Conservation (phyloP, 768 basidiomycete genomes). For the Neoboletus magnificus region DNA sequence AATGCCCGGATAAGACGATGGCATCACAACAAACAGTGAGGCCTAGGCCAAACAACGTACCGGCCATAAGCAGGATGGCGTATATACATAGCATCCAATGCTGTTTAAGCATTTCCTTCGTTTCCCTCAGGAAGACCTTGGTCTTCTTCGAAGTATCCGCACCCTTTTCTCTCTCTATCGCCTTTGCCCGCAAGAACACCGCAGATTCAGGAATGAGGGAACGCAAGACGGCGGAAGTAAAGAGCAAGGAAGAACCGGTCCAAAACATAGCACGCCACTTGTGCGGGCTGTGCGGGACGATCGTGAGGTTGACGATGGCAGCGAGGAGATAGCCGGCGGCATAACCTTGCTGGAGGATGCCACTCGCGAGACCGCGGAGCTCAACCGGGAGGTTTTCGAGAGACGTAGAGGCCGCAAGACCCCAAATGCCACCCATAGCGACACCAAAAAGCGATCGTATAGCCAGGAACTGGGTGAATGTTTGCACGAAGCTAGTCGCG, state of each 20-base stretch:
- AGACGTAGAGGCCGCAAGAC: constrained; percentile 74
- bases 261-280: constrained; percentile 84
- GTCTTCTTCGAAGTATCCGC: constrained; percentile 49
- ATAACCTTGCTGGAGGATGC: constrained; percentile 91
- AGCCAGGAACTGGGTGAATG: constrained; percentile 74
- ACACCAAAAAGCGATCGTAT: constrained; percentile 81
- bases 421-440: constrained; percentile 91
- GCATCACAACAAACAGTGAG: not conserved
- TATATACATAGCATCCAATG: constrained; percentile 87
- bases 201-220: constrained; percentile 74
- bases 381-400: constrained; percentile 92
- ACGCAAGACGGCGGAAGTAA: constrained; percentile 67
- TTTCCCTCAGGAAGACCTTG: constrained; percentile 67
- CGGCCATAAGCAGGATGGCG: constrained; percentile 77
- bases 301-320: constrained; percentile 73
- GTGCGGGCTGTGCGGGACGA: constrained; percentile 38
- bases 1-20: not conserved
- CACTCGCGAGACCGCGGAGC: constrained; percentile 80
- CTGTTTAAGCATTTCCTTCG: constrained; percentile 68
- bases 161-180: constrained; percentile 42
- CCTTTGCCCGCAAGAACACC: constrained; percentile 66
- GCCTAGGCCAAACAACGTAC: constrained; percentile 19
- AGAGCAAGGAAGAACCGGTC: constrained; percentile 66
- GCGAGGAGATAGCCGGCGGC: constrained; percentile 84
- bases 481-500: constrained; percentile 76